A percentile compares a stretch with the other conserved stretches of the same genome.
Conservation (phyloP, 2,329 filamentous ascomycete species). For the Fusarium sp. region DNA sequence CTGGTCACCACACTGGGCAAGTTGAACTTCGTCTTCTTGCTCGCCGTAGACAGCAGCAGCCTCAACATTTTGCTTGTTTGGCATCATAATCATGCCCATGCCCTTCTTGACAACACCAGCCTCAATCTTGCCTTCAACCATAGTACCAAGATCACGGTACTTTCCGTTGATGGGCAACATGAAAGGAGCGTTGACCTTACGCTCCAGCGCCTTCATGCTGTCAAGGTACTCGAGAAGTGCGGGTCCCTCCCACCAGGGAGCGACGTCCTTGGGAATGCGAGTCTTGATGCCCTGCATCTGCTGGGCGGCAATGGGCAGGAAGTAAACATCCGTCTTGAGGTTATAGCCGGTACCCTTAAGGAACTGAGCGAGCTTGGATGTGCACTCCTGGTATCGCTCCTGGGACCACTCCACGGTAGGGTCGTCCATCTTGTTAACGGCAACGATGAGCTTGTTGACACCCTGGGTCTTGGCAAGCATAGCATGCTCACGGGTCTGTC, state of each 20-base stretch:
- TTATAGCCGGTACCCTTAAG: slow-evolving; percentile 95
- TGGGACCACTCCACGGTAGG: slow-evolving; percentile 95
- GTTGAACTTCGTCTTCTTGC: slow-evolving; percentile 88
- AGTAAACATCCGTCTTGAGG: slow-evolving; percentile 89
- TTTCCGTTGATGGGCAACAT: slow-evolving; percentile 99
- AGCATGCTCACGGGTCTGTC: slow-evolving; percentile 96
- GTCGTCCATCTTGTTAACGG: slow-evolving; percentile 99
- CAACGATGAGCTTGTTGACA: slow-evolving; percentile 95
- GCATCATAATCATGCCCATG: slow-evolving; percentile 91
- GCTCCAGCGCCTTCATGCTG: slow-evolving; percentile 89
- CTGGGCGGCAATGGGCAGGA: slow-evolving; percentile 97
- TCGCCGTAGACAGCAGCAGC: slow-evolving; percentile 92
- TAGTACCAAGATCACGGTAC: slow-evolving; percentile 96
- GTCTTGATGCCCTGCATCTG: slow-evolving; percentile 88
- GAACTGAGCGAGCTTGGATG: slow-evolving; percentile 85
- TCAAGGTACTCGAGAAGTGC: slow-evolving; percentile 97
- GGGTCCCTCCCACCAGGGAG: slow-evolving; percentile 88
- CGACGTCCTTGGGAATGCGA: slow-evolving; percentile 78
- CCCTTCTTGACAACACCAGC: slow-evolving; percentile 94
- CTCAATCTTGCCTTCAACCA: slow-evolving; percentile 98
- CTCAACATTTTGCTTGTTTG: slow-evolving; percentile 84
- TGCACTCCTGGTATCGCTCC: slow-evolving; percentile 92
- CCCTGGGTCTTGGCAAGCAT: slow-evolving; percentile 98
- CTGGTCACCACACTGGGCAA: slow-evolving; percentile 92
- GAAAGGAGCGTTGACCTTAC: slow-evolving; percentile 96